Evolutionary conservation across 176 grass and related monocot genomes (phyloP), one percentile per base, ranked within the genome.

Genomic region (Cymbopogon citratus): DNA sequence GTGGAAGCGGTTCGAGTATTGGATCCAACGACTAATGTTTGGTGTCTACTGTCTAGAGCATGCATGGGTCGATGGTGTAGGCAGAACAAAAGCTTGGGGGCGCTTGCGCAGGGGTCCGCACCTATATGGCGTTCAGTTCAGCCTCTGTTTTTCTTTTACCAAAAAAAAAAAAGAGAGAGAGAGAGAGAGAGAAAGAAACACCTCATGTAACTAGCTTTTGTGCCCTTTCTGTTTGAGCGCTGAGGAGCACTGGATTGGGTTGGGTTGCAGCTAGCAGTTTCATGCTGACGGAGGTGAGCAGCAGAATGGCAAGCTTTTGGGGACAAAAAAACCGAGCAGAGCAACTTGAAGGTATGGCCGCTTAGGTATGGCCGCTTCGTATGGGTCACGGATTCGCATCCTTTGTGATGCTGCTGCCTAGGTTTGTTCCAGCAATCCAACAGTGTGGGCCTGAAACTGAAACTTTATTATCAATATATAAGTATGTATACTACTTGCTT

Each of bases 271-370:
- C 51, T 56, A n/a, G 49, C 49, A 52, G 49, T 21, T 54, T 9
- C 12, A 21, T 65, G 14, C 34, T 45, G 69, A 43, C 3, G 69
- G 44, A 21, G 3, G 4, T 10, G 46, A 56, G 10, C 0, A 56
- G 10, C 0, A 9, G 19, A 41, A 41, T 49, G 48, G 46, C 4
- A 35, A 4, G 29, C 67, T 85, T 73, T 66, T n/a, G 76, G 84
- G 73, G 21, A 43, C 52, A 77, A 6, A 15, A 23, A 10, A 19
- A 15, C 45, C 26, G 36, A 12, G 10, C 40, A 2, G 24, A n/a
- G 77, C 85, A 82, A 71, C n/a, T 31, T 77, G 79, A 24, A 31
- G n/a, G 69, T 16, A 56, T 82, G 85, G 85, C 21, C 39, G 11
- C 13, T 12, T 67, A n/a, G 34, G 69, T 16, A 56, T 82, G 85